Evolutionary conservation across 306 rosid genomes (phyloP), one percentile per base, ranked within the genome.

Genomic region (Phaseolus lunatus): DNA sequence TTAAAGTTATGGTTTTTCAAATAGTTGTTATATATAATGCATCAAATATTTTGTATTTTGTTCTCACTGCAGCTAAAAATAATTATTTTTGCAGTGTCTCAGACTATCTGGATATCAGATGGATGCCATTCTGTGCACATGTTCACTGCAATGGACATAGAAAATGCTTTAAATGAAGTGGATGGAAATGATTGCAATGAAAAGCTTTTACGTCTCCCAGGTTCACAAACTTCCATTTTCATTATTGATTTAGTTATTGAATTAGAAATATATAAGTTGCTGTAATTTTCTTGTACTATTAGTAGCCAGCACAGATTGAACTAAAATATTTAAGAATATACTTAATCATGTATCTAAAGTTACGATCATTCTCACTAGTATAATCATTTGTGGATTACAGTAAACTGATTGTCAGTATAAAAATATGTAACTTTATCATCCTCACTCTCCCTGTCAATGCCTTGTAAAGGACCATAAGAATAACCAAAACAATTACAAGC

Each of bases 71-170:
- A 19, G 56, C 67, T 84, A 75, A 77, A 82, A 24, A 62, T 56
- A 0, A 13, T 48, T 71, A 24, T 74, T 78, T 59, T 85, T 84
- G 83, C 88, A 94, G 98, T 81, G 78, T 81, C 90, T 41, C 98
- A 86, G 81, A 86, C 89, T 81, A 83, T 87, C 66, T 94, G 98
- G 98, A 84, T 89, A 75, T 90, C 98, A 73, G 97, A 91, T 85
- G 96, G 97, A 79, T 59, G 54, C 61, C 84, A 85, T 80, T 85
- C 97, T 67, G 89, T 87, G 82, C 89, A 91, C 48, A 43, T 87
- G 89, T 73, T 91, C 80, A 80, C 76, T 23, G 79, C 86, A 67
- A 73, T 83, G 62, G 93, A 90, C 74, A 23, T 84, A 77, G 96
- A 86, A 61, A 80, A 79, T 57, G 81, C 71, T 59, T 86, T 75